Percentiles rank a stretch among this genome's conserved stretches.
Evolutionary conservation across 1,284 basidiomycete genomes (phyloP).

Genomic region (Ustilago trichophora): DNA sequence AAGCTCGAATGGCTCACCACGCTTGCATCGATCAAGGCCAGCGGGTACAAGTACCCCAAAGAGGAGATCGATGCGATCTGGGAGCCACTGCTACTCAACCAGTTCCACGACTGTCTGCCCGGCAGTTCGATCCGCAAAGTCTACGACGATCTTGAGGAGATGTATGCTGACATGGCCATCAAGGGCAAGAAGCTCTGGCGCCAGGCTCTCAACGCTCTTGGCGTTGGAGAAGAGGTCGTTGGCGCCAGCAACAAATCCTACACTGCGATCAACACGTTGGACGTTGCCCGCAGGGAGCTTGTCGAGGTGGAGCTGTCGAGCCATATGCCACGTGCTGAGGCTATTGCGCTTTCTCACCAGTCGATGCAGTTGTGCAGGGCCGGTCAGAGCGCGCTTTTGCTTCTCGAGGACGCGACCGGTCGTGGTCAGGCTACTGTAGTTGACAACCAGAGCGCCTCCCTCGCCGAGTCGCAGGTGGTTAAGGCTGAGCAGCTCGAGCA

Average conservation of each 20-base stretch:
- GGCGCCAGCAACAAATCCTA: constrained; percentile 10
- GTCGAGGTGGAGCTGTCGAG: constrained; percentile 70
- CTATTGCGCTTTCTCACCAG: constrained; percentile 32
- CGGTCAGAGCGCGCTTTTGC: constrained; percentile 39
- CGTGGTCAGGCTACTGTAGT: constrained; percentile 32
- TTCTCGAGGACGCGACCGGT: constrained; percentile 47
- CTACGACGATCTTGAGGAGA: constrained; percentile 89
- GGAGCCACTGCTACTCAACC: constrained; percentile 71
- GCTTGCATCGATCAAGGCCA: constrained; percentile 77
- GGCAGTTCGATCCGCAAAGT: constrained; percentile 84
- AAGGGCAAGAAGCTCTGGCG: constrained; percentile 78
- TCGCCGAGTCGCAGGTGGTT: constrained; percentile 42
- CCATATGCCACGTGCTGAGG: constrained; percentile 27
- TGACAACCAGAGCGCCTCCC: constrained; percentile 21
- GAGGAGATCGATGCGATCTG: constrained; percentile 82
- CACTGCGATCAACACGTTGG: constrained; percentile 78
- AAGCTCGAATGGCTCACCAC: constrained; percentile 89
- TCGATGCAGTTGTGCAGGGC: constrained; percentile 46
- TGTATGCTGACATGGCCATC: constrained; percentile 79
- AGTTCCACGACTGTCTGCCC: constrained; percentile 80
- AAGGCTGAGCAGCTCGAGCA: constrained; percentile 45
- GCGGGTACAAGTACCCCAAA: constrained; percentile 82
- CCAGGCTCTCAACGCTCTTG: constrained; percentile 77
- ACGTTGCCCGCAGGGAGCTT: constrained; percentile 79
- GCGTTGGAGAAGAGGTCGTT: constrained; percentile 57